A percentile compares a stretch with the other conserved stretches of the same genome.
Evolutionary conservation across 768 basidiomycete species (phyloP).

Genomic region (Suillus hirtellus): DNA sequence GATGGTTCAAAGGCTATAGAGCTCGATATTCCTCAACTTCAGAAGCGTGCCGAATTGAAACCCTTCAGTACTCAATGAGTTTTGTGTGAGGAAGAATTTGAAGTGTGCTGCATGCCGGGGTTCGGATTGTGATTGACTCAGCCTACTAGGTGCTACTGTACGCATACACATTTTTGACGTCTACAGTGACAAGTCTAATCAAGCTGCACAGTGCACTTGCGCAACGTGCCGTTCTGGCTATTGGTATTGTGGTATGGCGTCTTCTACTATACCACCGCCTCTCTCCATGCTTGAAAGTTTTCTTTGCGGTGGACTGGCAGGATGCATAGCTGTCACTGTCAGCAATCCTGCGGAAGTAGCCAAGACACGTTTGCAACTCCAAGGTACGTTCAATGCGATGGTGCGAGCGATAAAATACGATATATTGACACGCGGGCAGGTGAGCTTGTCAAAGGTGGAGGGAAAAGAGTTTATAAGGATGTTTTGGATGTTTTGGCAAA

Average conservation of each 20-base stretch:
- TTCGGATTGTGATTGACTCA: neutral
- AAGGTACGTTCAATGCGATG: slow-evolving; percentile 40
- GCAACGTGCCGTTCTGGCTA: too few species aligned
- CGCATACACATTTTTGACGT: neutral
- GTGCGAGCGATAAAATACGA: neutral
- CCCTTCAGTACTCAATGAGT: neutral
- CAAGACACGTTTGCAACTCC: slow-evolving; percentile 94
- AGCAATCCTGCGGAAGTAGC: slow-evolving; percentile 76
- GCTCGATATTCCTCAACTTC: neutral
- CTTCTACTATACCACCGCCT: slow-evolving; percentile 21
- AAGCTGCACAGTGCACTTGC: neutral
- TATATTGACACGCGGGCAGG: slow-evolving; percentile 27
- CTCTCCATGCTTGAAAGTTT: slow-evolving; percentile 81
- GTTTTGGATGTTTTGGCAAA: slow-evolving; percentile 83
- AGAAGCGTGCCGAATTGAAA: neutral
- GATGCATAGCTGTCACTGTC: slow-evolving; percentile 85
- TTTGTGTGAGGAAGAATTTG: neutral
- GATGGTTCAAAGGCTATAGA: neutral
- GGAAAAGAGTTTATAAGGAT: slow-evolving; percentile 79
- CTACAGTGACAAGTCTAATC: neutral
- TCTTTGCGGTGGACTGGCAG: slow-evolving; percentile 86
- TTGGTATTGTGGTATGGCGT: neutral
- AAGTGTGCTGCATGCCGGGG: neutral
- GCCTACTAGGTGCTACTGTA: neutral
- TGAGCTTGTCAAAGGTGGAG: slow-evolving; percentile 78